Evolutionary conservation across 2,329 filamentous ascomycete species (phyloP).

Genomic region (Aspergillus amoenus): DNA sequence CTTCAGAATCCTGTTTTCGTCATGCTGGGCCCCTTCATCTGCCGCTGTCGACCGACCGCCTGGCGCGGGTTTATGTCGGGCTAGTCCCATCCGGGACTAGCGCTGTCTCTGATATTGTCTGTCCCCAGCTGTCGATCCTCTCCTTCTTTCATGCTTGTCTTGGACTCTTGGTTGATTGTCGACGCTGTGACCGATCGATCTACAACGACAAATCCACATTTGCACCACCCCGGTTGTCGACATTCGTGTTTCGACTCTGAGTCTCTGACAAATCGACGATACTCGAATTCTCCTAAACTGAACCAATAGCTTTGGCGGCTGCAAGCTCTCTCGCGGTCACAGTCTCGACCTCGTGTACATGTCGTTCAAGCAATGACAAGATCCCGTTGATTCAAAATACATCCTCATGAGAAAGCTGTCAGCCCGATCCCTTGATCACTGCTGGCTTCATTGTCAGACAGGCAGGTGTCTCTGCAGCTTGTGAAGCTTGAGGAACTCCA

Average conservation of each 20-base stretch:
- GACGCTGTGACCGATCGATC: not conserved
- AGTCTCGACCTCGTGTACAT: no score
- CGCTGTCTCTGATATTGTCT: not conserved
- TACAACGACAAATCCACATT: not conserved
- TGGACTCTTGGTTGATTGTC: not conserved
- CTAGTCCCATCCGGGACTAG: not conserved
- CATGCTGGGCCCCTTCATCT: not conserved
- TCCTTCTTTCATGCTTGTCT: not conserved
- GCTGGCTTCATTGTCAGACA: no score
- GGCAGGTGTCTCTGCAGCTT: no score
- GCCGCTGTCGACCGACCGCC: not conserved
- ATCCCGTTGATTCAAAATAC: no score
- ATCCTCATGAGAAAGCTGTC: no score
- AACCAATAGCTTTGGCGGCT: no score
- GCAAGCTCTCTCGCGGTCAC: no score
- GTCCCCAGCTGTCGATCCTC: not conserved
- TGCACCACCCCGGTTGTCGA: not conserved
- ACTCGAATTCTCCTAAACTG: no score
- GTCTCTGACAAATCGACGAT: no score
- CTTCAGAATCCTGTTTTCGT: conserved; percentile 8
- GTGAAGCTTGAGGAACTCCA: no score
- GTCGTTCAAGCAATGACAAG: no score
- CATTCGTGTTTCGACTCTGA: not conserved
- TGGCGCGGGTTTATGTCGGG: not conserved
- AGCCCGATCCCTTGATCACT: no score